These are phyloP conservation scores for Eucalyptus erythrocorys DNA, from an alignment of 345 rosid genomes.

Conservation along the genomic window DNA sequence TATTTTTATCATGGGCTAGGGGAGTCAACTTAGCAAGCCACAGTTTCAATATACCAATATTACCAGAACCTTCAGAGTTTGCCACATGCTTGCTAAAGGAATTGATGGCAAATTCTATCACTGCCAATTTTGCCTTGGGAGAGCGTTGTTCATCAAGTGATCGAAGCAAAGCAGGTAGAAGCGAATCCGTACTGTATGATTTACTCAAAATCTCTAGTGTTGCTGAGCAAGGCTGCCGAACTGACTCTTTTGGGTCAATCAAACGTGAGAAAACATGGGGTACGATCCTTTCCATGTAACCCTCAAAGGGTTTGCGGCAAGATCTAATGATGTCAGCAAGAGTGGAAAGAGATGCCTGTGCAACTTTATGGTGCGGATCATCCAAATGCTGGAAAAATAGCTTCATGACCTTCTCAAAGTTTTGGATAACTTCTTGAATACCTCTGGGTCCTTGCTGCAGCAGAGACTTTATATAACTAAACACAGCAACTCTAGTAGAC, in stretches of 20 bases:
- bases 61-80: slow-evolving; percentile 74
- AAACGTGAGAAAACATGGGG: slow-evolving; percentile 96
- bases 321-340: slow-evolving; percentile 89
- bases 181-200: slow-evolving; percentile 82
- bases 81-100: slow-evolving; percentile 78
- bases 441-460: slow-evolving; percentile 94
- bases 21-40: slow-evolving; percentile 96
- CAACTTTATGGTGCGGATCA: slow-evolving; percentile 99
- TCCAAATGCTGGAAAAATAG: slow-evolving; percentile 94
- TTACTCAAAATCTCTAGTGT: slow-evolving; percentile 93
- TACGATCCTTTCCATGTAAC: slow-evolving; percentile 90
- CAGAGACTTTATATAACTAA: slow-evolving; percentile 72
- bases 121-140: slow-evolving; percentile 97
- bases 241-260: slow-evolving; percentile 96
- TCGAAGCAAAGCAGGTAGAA: slow-evolving; percentile 90
- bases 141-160: slow-evolving; percentile 98
- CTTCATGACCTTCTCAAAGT: slow-evolving; percentile 98
- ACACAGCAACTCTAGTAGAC: slow-evolving; percentile 95
- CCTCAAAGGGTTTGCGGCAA: slow-evolving; percentile 98
- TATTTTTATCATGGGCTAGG: slow-evolving; percentile 79
- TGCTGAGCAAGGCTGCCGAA: slow-evolving; percentile 86
- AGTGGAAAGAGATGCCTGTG: slow-evolving; percentile 96
- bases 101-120: slow-evolving; percentile 83
- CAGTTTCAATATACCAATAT: slow-evolving; percentile 77
- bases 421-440: slow-evolving; percentile 86